phyloP scores from a whole-genome alignment of 306 rosid species.

The Abrus precatorius region DNA sequence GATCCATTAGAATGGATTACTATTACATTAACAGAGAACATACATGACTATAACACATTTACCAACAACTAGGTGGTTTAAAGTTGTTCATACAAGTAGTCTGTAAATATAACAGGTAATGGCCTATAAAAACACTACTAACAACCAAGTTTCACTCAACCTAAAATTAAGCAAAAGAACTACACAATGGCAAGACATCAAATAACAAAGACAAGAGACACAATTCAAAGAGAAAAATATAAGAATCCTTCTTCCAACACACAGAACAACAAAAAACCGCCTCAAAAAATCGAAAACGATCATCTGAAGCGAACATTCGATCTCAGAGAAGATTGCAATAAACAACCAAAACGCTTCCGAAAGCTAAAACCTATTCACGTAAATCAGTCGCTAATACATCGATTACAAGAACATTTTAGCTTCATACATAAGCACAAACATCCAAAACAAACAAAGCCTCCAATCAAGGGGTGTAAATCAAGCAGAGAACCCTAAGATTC shows the following conservation, averaged over 20 bases:
- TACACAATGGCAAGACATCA: not conserved
- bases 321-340: constrained; percentile 1
- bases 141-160: not conserved
- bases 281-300: not conserved
- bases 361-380: not conserved
- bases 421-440: not conserved
- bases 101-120: not conserved
- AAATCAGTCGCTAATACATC: not conserved
- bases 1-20: not conserved
- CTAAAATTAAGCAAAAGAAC: not conserved
- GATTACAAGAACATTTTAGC: not conserved
- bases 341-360: not conserved
- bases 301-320: not conserved
- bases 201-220: not conserved
- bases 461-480: not conserved
- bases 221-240: not conserved
- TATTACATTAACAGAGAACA: constrained; percentile 8
- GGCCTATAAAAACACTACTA: not conserved
- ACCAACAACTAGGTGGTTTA: not conserved
- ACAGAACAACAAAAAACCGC: not conserved
- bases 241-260: constrained; percentile 1
- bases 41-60: not conserved
- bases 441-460: constrained; percentile 7
- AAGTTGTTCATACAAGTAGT: not conserved
- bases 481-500: constrained; percentile 37